A percentile compares a stretch with the other conserved stretches of the same genome.
Evolutionary conservation across 441 rosid genomes (phyloP).

Genomic region (Gossypium aridum): DNA sequence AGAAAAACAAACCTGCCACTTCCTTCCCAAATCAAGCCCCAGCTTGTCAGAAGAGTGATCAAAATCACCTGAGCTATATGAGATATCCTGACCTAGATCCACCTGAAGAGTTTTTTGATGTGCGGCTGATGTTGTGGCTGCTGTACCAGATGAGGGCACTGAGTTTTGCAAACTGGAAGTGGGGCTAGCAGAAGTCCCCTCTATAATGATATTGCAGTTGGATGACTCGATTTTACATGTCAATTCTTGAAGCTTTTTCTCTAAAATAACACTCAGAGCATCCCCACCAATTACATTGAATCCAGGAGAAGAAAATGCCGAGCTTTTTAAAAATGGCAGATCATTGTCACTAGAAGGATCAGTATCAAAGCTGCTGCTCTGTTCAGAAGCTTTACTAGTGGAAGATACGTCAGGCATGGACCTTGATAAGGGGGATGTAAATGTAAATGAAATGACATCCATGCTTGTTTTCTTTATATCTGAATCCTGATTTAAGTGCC

Average conservation of each 20-base stretch:
- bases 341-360: conserved; percentile 24
- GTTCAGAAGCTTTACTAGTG: conserved; percentile 14
- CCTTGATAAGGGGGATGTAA: conserved; percentile 59
- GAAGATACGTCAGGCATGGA: background rate
- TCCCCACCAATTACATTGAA: conserved; percentile 40
- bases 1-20: conserved; percentile 46
- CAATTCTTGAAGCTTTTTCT: conserved; percentile 70
- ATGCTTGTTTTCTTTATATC: conserved; percentile 39
- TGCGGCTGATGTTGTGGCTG: conserved; percentile 26
- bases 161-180: conserved; percentile 38
- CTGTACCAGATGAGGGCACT: conserved; percentile 19
- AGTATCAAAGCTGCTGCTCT: conserved; percentile 16
- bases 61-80: conserved; percentile 28
- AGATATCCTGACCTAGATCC: conserved; percentile 27
- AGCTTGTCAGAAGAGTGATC: conserved; percentile 33
- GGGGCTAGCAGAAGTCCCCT: conserved; percentile 33
- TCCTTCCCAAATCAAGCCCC: conserved; percentile 19
- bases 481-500: conserved; percentile 17
- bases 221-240: conserved; percentile 58
- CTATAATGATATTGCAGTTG: conserved; percentile 39
- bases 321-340: conserved; percentile 16
- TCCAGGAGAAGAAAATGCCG: conserved; percentile 27
- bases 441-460: conserved; percentile 90
- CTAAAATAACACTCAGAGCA: conserved; percentile 63
- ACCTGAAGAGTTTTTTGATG: conserved; percentile 30